These are phyloP conservation scores for Botrytis byssoidea DNA, from an alignment of 2,329 filamentous ascomycete genomes.

Conservation along the genomic window DNA sequence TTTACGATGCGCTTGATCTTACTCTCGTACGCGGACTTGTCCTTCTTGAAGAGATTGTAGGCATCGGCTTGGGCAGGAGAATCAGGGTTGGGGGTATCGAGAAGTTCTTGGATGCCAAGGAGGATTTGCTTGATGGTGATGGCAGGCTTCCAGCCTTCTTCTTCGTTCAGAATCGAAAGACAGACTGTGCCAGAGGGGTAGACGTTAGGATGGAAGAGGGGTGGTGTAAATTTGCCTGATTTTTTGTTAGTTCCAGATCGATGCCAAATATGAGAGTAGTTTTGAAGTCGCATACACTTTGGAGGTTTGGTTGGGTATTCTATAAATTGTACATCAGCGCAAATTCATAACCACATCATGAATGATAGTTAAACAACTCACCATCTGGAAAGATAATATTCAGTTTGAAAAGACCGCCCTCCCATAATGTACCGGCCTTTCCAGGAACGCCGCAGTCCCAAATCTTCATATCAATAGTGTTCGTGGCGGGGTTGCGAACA, in stretches of 20 bases:
- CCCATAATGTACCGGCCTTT: constrained; percentile 96
- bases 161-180: constrained; percentile 94
- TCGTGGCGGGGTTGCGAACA: constrained; percentile 66
- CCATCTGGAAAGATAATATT: constrained; percentile 91
- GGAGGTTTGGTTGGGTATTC: constrained; percentile 98
- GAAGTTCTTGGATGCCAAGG: constrained; percentile 89
- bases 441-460: constrained; percentile 98
- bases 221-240: constrained; percentile 85
- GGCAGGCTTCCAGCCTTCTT: constrained; percentile 97
- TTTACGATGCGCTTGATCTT: constrained; percentile 82
- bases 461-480: constrained; percentile 84
- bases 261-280: constrained; percentile 21
- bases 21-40: constrained; percentile 81
- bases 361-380: constrained; percentile 46
- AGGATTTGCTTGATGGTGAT: constrained; percentile 99
- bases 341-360: not conserved
- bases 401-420: constrained; percentile 94
- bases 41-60: constrained; percentile 95
- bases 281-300: constrained; percentile 69
- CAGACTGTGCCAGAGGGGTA: constrained; percentile 98
- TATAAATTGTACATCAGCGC: constrained; percentile 43
- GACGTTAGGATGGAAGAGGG: constrained; percentile 97
- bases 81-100: constrained; percentile 95
- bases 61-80: constrained; percentile 96
- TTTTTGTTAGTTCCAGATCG: constrained; percentile 22